phyloP scores from a whole-genome alignment of 2,329 filamentous ascomycete species.

The Botryotinia convoluta region DNA sequence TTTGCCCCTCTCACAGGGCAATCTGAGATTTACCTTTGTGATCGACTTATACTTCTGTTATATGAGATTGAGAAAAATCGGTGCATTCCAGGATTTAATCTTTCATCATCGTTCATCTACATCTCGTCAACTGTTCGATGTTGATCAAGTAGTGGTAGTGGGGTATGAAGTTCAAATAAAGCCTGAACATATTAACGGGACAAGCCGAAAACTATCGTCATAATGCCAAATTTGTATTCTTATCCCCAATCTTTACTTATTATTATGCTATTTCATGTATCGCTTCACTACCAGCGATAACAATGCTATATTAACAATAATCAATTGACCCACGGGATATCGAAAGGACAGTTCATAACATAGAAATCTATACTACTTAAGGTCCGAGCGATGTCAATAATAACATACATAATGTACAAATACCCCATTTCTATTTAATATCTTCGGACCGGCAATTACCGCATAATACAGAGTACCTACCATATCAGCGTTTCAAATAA shows the following conservation, averaged over 20 bases:
- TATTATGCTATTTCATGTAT: not conserved
- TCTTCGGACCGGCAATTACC: constrained; percentile 18
- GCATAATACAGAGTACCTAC: constrained; percentile 2
- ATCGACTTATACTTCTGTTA: not conserved
- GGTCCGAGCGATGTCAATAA: constrained; percentile 6
- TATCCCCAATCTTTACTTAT: not conserved
- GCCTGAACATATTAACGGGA: not conserved
- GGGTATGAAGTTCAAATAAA: constrained; percentile 8
- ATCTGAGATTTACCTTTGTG: not conserved
- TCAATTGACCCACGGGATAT: constrained; percentile 1
- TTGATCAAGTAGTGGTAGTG: not conserved
- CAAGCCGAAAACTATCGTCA: constrained; percentile 6
- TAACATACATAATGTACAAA: constrained; percentile 4
- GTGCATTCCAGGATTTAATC: not conserved
- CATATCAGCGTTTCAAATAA: not conserved
- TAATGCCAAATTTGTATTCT: not conserved
- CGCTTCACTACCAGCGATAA: constrained; percentile 9
- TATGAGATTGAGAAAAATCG: not conserved
- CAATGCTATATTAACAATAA: not conserved
- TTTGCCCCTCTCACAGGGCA: not conserved
- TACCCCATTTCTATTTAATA: constrained; percentile 7
- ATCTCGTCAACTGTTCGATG: not conserved
- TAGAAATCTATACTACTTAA: not conserved
- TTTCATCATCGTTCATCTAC: not conserved
- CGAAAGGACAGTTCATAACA: constrained; percentile 8